Conservation (phyloP, 2,329 filamentous ascomycete species). For the Rutstroemia sp. region DNA sequence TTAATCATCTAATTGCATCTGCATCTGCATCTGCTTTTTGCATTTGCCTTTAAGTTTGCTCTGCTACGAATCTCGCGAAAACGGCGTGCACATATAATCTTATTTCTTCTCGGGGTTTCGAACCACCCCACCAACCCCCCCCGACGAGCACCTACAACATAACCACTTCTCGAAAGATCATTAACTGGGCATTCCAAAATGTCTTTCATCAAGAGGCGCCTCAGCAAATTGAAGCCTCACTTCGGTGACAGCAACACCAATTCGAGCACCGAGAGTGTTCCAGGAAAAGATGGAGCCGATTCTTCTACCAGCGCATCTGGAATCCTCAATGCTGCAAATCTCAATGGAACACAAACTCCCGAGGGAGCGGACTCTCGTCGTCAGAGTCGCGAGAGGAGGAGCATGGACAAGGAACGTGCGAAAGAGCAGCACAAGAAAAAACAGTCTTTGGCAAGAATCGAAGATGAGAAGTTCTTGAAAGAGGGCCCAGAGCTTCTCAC, state of each 20-base stretch:
- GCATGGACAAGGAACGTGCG: constrained; percentile 21
- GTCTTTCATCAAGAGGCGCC: constrained; percentile 26
- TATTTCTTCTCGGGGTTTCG: too few species aligned
- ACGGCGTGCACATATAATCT: too few species aligned
- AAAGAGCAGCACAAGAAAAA: constrained; percentile 24
- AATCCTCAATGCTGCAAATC: neutral
- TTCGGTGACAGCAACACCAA: constrained; percentile 4
- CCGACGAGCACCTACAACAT: too few species aligned
- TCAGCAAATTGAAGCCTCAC: constrained; percentile 21
- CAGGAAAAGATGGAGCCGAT: constrained; percentile 10
- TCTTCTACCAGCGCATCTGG: neutral
- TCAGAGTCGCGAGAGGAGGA: constrained; percentile 21
- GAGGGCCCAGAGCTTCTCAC: constrained; percentile 25
- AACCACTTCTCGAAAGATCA: neutral
- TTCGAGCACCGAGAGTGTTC: constrained; percentile 8
- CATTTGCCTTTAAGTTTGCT: neutral
- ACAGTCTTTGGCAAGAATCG: constrained; percentile 23
- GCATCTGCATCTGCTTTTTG: neutral
- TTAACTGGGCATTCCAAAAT: constrained; percentile 10
- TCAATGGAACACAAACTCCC: constrained; percentile 8
- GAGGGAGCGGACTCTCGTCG: constrained; percentile 14
- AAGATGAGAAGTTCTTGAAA: constrained; percentile 25
- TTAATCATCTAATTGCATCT: neutral
- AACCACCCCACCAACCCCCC: too few species aligned
- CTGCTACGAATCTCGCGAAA: neutral